Base-by-base conservation (phyloP, 176 grass and related monocot genomes). In the Tuctoria greenei region DNA sequence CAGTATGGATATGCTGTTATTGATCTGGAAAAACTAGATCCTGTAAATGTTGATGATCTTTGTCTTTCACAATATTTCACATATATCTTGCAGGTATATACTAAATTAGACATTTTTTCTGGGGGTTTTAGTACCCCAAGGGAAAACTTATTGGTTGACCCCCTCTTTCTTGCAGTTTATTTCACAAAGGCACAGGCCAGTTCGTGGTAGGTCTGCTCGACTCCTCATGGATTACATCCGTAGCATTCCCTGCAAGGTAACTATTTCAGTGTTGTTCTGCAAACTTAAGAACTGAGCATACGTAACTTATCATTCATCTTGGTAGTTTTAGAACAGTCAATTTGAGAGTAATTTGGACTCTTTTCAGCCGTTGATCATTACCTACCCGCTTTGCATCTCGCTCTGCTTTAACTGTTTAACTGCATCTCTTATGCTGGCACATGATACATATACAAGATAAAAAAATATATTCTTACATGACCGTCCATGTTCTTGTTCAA, bases 1-100 rank as follows among this genome's bases (percentile, higher is more conserved):
- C 68, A 97, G 94, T 75, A 82, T 76, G 94, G 94, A n/a, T 97
- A 88, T 76, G 91, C 78, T 81, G 51, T 84, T 60, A 86, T 97
- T 83, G 91, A 97, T 70, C 81, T 97, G 17, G 91, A 86, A 72
- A 97, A 93, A 78, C 91, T 97, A 71, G 79, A 88, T 25, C 88
- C 86, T 50, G 70, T 58, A 56, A 87, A 89, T 69, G 69, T 89
- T 81, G 83, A 91, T 41, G 94, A 89, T 86, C 88, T 97, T 85
- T 88, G 62, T 71, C 86, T 97, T 61, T 85, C 91, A 64, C 89
- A 91, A 72, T 93, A 86, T 87, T 75, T 91, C 52, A 74, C 86
- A 44, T 75, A 72, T 82, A 69, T 93, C 56, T 76, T 97, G 77
- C 94, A 97, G 91, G 94, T 97, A 82, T 52, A 14, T 50, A 18